A percentile compares a stretch with the other conserved stretches of the same genome.
Conservation (phyloP, 108 stramenopile genomes). For the Mediolabrus comicus region DNA sequence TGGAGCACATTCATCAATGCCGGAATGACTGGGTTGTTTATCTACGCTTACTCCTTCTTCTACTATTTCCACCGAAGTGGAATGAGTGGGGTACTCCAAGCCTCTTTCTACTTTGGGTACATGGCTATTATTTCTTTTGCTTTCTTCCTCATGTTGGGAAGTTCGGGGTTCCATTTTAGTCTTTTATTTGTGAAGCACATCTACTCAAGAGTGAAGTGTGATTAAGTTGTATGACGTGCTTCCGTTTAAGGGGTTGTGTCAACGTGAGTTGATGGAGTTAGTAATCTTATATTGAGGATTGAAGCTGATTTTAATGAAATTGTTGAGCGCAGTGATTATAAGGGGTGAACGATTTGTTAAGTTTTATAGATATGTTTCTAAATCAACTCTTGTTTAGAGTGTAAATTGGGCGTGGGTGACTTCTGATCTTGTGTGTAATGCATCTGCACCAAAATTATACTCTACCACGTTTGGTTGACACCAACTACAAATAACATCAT, state of each 20-base stretch:
- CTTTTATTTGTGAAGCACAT: constrained; percentile 94
- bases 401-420: no score
- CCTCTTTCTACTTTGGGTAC: constrained; percentile 98
- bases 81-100: constrained; percentile 94
- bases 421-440: no score
- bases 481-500: no score
- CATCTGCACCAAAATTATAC: no score
- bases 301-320: background rate
- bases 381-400: no score
- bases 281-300: no score
- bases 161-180: constrained; percentile 91
- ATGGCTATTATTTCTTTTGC: constrained; percentile 94
- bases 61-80: constrained; percentile 93
- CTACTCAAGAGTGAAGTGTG: constrained; percentile 92
- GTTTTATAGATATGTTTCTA: background rate
- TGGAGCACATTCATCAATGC: constrained; percentile 95
- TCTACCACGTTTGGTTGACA: no score
- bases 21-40: constrained; percentile 94
- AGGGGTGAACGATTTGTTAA: no score
- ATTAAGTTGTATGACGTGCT: constrained; percentile 54
- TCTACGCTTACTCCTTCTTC: constrained; percentile 95
- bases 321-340: no score
- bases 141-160: constrained; percentile 96
- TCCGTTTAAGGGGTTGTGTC: background rate
- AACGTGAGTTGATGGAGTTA: no score